Percentiles rank a stretch among this genome's conserved stretches.
Evolutionary conservation across 2,329 filamentous ascomycete species (phyloP).

Genomic region (Torrubiella hemipterigena): DNA sequence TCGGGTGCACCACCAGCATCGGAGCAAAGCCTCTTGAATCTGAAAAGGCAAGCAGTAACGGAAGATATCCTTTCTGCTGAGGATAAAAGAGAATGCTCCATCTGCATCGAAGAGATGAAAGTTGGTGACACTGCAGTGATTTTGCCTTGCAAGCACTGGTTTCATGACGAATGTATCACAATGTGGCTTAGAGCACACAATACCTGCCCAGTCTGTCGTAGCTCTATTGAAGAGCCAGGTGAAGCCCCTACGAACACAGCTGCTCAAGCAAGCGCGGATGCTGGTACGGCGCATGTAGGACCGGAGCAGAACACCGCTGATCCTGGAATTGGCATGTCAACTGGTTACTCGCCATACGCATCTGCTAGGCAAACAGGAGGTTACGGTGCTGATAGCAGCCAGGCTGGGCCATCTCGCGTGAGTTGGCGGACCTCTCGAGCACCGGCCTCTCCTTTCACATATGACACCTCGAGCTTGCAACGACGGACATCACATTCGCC

Average conservation of each 20-base stretch:
- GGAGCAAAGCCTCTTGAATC: constrained; percentile 56
- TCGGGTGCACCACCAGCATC: constrained; percentile 76
- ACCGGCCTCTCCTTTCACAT: constrained; percentile 14
- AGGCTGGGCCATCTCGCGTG: constrained; percentile 14
- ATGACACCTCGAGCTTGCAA: constrained; percentile 21
- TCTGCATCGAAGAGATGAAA: constrained; percentile 81
- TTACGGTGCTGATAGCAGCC: too few relatives aligned
- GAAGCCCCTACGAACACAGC: not conserved
- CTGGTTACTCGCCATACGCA: too few relatives aligned
- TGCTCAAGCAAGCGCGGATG: too few relatives aligned
- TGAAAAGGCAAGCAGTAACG: constrained; percentile 62
- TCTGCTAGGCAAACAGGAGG: too few relatives aligned
- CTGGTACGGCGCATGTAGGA: too few relatives aligned
- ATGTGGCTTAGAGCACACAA: constrained; percentile 85
- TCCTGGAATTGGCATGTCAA: too few relatives aligned
- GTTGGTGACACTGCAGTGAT: constrained; percentile 62
- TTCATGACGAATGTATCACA: constrained; percentile 71
- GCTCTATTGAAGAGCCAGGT: constrained; percentile 33
- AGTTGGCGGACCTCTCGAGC: too few relatives aligned
- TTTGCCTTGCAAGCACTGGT: constrained; percentile 88
- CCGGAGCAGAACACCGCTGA: too few relatives aligned
- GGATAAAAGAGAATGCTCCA: constrained; percentile 74
- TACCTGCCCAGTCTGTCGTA: constrained; percentile 76
- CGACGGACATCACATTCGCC: constrained; percentile 26
- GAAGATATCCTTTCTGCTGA: constrained; percentile 54